Conservation (phyloP, 805 yeast species). For the Aciculoconidium aculeatum region DNA sequence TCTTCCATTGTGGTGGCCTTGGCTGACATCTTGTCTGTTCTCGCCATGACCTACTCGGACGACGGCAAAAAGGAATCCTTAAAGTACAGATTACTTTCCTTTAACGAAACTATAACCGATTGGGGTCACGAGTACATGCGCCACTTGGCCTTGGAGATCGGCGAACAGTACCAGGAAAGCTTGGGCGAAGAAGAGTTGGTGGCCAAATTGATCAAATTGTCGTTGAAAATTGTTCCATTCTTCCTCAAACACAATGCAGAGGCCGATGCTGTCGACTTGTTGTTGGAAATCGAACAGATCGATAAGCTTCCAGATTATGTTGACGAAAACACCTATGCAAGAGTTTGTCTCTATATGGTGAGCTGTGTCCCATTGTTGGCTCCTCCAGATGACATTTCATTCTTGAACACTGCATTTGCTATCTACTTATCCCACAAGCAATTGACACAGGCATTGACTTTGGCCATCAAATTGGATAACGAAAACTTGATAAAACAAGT, state of each 20-base stretch:
- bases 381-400: constrained; percentile 86
- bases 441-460: constrained; percentile 81
- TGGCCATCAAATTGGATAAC: constrained; percentile 87
- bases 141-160: constrained; percentile 91
- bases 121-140: constrained; percentile 99
- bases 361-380: constrained; percentile 95
- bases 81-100: constrained; percentile 65
- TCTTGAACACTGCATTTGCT: constrained; percentile 81
- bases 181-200: constrained; percentile 32
- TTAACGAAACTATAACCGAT: constrained; percentile 54
- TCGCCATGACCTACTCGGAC: constrained; percentile 91
- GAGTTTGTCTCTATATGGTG: constrained; percentile 92
- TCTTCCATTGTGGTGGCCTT: constrained; percentile 45
- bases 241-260: constrained; percentile 94
- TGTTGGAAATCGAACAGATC: constrained; percentile 83
- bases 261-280: constrained; percentile 94
- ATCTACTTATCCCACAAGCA: constrained; percentile 76
- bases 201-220: constrained; percentile 51
- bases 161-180: constrained; percentile 67
- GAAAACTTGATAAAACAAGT: constrained; percentile 71
- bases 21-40: constrained; percentile 86
- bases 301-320: constrained; percentile 79
- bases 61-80: constrained; percentile 74
- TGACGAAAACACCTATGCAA: constrained; percentile 73
- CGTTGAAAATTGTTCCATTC: constrained; percentile 77